Evolutionary conservation across 768 basidiomycete species (phyloP).

Genomic region (Panellus pusillus): DNA sequence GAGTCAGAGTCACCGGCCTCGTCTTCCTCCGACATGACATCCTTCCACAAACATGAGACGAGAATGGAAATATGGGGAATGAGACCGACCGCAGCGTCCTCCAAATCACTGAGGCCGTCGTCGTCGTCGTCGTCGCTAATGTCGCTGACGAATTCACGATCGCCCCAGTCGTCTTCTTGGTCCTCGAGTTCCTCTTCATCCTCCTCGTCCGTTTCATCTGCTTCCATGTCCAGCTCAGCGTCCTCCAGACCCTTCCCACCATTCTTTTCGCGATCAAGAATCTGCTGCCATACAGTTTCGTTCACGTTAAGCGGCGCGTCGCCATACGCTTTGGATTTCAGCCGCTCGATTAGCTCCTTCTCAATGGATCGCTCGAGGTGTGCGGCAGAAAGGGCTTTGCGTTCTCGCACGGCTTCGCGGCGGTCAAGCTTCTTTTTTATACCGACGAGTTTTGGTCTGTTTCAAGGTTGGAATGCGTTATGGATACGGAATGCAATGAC

Average conservation of each 20-base stretch:
- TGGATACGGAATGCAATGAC: slow-evolving; percentile 27
- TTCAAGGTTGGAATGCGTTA: not conserved
- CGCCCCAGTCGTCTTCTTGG: slow-evolving; percentile 54
- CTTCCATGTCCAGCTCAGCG: slow-evolving; percentile 43
- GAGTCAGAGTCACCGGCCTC: slow-evolving; percentile 33
- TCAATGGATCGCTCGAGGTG: slow-evolving; percentile 94
- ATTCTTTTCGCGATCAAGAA: slow-evolving; percentile 78
- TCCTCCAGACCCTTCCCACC: slow-evolving; percentile 47
- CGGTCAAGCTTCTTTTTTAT: slow-evolving; percentile 97
- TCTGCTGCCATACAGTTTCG: slow-evolving; percentile 92
- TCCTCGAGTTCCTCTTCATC: slow-evolving; percentile 58
- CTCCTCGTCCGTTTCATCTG: slow-evolving; percentile 62
- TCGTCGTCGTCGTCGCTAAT: slow-evolving; percentile 69
- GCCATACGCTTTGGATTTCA: slow-evolving; percentile 96
- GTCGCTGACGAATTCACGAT: slow-evolving; percentile 75
- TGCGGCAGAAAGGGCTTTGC: slow-evolving; percentile 94
- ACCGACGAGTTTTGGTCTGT: slow-evolving; percentile 88
- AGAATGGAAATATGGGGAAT: not conserved
- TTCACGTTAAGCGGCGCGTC: slow-evolving; percentile 98
- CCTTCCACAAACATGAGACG: slow-evolving; percentile 29
- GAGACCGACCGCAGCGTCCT: slow-evolving; percentile 61
- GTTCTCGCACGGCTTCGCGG: slow-evolving; percentile 88
- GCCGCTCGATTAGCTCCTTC: slow-evolving; percentile 92
- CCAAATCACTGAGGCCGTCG: slow-evolving; percentile 63
- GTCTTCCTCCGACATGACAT: slow-evolving; percentile 46